These are phyloP conservation scores for Suzukiozyma palmioleophila DNA, from an alignment of 1,139 yeast species.

Conservation along the genomic window DNA sequence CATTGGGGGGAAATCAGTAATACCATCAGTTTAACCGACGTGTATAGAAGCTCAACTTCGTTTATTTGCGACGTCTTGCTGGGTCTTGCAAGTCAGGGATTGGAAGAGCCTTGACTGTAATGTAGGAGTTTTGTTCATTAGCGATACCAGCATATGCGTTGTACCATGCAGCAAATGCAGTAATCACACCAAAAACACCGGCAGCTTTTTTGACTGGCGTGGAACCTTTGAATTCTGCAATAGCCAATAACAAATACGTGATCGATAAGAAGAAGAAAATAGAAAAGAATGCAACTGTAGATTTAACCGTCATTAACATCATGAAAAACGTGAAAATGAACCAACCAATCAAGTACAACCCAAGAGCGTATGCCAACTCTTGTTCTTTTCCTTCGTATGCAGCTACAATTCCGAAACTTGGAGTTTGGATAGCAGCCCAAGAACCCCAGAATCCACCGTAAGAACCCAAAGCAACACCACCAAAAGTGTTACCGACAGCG, in stretches of 20 bases:
- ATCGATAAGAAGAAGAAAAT: slow-evolving; percentile 61
- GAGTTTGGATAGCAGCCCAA: slow-evolving; percentile 68
- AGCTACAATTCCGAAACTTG: slow-evolving; percentile 65
- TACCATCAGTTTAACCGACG: not conserved
- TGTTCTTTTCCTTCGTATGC: slow-evolving; percentile 44
- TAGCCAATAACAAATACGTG: slow-evolving; percentile 64
- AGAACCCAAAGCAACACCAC: slow-evolving; percentile 79
- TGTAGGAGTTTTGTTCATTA: slow-evolving; percentile 62
- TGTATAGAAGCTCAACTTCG: not conserved
- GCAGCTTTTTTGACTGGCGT: slow-evolving; percentile 53
- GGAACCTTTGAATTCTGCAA: slow-evolving; percentile 44
- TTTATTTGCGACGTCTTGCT: not conserved
- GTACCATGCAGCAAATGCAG: slow-evolving; percentile 82
- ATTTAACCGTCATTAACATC: slow-evolving; percentile 64
- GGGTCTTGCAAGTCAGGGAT: slow-evolving; percentile 37
- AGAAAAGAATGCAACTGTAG: slow-evolving; percentile 72
- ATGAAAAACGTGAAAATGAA: slow-evolving; percentile 70
- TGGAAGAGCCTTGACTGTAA: slow-evolving; percentile 50
- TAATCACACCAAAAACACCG: slow-evolving; percentile 76
- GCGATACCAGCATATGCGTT: slow-evolving; percentile 92
- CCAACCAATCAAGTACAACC: slow-evolving; percentile 77
- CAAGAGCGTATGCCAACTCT: slow-evolving; percentile 50
- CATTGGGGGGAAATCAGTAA: not conserved
- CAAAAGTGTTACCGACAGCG: slow-evolving; percentile 80
- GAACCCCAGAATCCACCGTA: slow-evolving; percentile 91